phyloP scores from a whole-genome alignment of 2,329 filamentous ascomycete species.

The Tolypocladium amazonense region DNA sequence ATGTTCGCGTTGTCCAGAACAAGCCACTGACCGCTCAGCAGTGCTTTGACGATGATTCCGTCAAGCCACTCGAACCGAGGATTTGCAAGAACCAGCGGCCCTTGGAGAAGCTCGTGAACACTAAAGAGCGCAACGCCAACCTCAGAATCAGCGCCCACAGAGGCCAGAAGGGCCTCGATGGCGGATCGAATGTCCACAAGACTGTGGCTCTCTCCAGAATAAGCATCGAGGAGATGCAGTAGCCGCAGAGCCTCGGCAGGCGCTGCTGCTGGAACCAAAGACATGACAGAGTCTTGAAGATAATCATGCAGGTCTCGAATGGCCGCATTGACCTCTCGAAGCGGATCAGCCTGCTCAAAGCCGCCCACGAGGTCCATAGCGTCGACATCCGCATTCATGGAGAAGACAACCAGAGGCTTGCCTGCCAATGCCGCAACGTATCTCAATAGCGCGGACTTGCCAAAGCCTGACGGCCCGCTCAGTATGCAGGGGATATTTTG shows the following conservation, averaged over 20 bases:
- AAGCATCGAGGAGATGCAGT: constrained; percentile 36
- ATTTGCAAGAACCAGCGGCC: constrained; percentile 49
- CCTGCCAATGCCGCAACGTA: constrained; percentile 74
- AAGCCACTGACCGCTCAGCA: constrained; percentile 81
- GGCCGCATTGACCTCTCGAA: constrained; percentile 55
- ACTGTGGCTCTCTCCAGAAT: constrained; percentile 24
- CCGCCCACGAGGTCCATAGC: constrained; percentile 96
- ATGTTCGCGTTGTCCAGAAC: constrained; percentile 96
- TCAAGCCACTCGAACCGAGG: constrained; percentile 95
- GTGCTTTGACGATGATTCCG: constrained; percentile 78
- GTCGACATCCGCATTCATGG: constrained; percentile 90
- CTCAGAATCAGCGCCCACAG: constrained; percentile 31
- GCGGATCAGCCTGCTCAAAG: constrained; percentile 85
- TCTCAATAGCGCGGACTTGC: constrained; percentile 73
- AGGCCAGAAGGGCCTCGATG: constrained; percentile 27
- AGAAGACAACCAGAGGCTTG: constrained; percentile 66
- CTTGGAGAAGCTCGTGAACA: constrained; percentile 38
- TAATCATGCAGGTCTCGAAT: constrained; percentile 38
- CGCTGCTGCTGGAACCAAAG: constrained; percentile 33
- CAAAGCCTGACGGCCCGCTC: constrained; percentile 73
- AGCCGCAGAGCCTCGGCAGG: constrained; percentile 38
- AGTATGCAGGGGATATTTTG: constrained; percentile 83
- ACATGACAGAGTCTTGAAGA: constrained; percentile 40
- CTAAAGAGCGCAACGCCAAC: constrained; percentile 37
- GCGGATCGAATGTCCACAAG: constrained; percentile 26